phyloP scores from a whole-genome alignment of 257 asterid genomes.

The Solanum bulbocastanum region DNA sequence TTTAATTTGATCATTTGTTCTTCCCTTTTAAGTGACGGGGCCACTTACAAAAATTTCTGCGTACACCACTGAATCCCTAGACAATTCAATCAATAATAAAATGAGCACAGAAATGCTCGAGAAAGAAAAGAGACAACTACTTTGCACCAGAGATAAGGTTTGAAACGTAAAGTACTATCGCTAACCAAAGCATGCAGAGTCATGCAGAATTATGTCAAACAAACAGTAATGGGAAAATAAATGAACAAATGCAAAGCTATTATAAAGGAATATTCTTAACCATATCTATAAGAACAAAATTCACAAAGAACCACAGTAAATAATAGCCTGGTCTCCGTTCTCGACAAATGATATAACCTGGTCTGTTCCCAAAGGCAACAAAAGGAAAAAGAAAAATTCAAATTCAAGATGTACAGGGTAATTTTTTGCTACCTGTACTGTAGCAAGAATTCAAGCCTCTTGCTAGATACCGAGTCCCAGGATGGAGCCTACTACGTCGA shows the following conservation, averaged over 20 bases:
- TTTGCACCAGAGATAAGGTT: background rate
- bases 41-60: background rate
- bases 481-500: slow-evolving; percentile 97
- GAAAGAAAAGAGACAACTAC: background rate
- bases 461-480: slow-evolving; percentile 96
- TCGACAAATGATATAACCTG: background rate
- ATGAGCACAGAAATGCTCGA: background rate
- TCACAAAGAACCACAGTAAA: background rate
- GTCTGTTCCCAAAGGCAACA: background rate
- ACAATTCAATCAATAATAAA: background rate
- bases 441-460: slow-evolving; percentile 94
- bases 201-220: background rate
- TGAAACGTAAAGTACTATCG: background rate
- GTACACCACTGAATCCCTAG: background rate
- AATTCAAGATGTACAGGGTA: background rate
- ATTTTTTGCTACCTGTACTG: slow-evolving; percentile 62
- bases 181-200: background rate
- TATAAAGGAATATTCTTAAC: background rate
- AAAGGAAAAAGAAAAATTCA: slow-evolving; percentile 6
- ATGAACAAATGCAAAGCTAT: background rate
- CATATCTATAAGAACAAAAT: background rate
- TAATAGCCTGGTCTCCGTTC: background rate
- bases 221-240: background rate
- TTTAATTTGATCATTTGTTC: background rate
- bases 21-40: background rate